Evolutionary conservation across 768 basidiomycete species (phyloP), one percentile per base, ranked within the genome.

Genomic region (Pleurotus ostreatus): DNA sequence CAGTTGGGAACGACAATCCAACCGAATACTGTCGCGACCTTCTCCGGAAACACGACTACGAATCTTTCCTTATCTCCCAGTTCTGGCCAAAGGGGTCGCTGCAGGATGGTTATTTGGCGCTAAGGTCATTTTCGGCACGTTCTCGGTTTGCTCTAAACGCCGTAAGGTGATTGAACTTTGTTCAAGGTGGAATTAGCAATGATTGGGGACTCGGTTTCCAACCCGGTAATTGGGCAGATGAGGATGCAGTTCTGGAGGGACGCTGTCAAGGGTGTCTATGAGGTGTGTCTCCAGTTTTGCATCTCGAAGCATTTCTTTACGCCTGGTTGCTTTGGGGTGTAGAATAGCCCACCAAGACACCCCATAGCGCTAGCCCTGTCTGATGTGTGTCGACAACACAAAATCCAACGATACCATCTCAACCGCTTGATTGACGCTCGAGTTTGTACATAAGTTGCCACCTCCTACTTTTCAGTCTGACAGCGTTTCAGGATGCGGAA

Each of bases 231-330:
- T 55, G 92, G 90, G n/a, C 82, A 84, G 66, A 89, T 92, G 79
- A 79, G 89, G 60, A 81, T 92, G 75, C 86, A 92, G 66, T 94
- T 93, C 67, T 94, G 92, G 92, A 81, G 83, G 62, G 90, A 94
- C 65, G 84, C 88, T 11, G 64, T 93, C 23, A 88, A 85, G 63
- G 78, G 72, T 46, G 81, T 92, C 18, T 73, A 73, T 63, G 79
- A 86, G 65, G 92, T 88, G 63, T 67, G 78, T 68, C 55, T 5
- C 34, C 25, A 15, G 12, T 46, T 39, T 30, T 48, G 8, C 16
- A 55, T 23, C 22, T 38, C 49, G 26, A 22, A 7, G 16, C 40
- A 23, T 34, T 34, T 34, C 30, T 55, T 37, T 37, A 15, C 46
- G n/a, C 15, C 57, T 60, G 48, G 62, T 59, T 63, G 44, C 56